Base-by-base conservation (phyloP, 164 flowering plant genomes). In the Nymphaea thermarum region DNA sequence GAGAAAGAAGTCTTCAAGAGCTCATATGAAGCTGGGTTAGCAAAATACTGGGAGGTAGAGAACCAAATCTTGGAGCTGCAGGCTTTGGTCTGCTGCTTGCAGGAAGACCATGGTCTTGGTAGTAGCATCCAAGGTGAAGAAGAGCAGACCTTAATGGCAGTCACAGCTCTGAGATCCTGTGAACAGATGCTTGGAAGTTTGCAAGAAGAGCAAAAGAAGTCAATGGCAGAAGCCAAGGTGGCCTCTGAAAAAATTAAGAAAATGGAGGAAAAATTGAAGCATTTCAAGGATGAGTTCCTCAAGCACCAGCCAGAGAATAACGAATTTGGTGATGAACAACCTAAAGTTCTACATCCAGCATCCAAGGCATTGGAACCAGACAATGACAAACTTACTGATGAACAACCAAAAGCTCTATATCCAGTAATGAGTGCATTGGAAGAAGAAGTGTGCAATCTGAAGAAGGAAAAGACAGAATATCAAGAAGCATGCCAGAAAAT, bases 1-100 rank as follows among this genome's bases (percentile, higher is more conserved):
- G 96, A 88, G 69, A 88, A 83, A 82, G 98, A 93, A 77, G 88
- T 88, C 53, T 70, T 87, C 17, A 87, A 80, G 74, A 83, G 87
- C 74, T 71, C 84, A 4, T 87, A 82, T 16, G 90, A 88, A 64
- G 74, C 44, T 36, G 83, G 80, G 61, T 64, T 77, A 14, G 80
- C 83, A 7, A 90, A 79, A 77, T 85, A 76, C 66, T 81, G 86
- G 83, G 90, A 85, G 6, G 82, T 93, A 18, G 98, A 93, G 61
- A 73, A 77, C 44, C 75, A 68, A 79, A 77, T 90, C n/a, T 75
- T 69, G 15, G 91, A 84, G 44, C 77, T 78, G 82, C 95, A 92
- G 67, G 79, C 63, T 1, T 77, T 67, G 43, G 84, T 88, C 47
- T 73, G 79, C 70, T 59, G 70, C 68, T 73, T 90, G 66, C 91